Conservation (phyloP, 306 rosid genomes). For the Medicago lupulina region DNA sequence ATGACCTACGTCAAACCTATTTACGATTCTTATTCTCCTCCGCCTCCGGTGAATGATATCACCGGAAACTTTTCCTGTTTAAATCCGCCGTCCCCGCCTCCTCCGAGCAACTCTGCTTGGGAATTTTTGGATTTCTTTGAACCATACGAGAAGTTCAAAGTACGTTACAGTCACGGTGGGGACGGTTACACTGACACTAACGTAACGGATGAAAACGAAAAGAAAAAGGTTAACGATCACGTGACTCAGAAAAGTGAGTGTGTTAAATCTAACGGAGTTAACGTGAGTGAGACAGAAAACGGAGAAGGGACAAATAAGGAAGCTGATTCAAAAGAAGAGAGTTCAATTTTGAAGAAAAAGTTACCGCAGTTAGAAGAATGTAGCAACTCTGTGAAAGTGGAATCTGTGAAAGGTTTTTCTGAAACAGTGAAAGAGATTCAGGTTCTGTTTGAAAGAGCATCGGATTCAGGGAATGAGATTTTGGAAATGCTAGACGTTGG, state of each 20-base stretch:
- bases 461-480: conserved; percentile 66
- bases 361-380: conserved; percentile 35
- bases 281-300: conserved; percentile 26
- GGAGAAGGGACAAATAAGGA: conserved; percentile 26
- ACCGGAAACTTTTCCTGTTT: conserved; percentile 16
- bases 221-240: conserved; percentile 7
- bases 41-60: conserved; percentile 36
- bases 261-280: conserved; percentile 6
- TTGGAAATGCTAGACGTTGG: conserved; percentile 61
- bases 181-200: conserved; percentile 5
- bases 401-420: conserved; percentile 41
- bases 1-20: conserved; percentile 36
- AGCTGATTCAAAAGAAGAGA: conserved; percentile 28
- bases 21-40: conserved; percentile 50
- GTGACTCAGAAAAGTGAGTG: conserved; percentile 19
- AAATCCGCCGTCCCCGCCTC: conserved; percentile 57
- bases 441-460: conserved; percentile 62
- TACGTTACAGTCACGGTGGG: conserved; percentile 34
- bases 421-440: conserved; percentile 70
- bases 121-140: conserved; percentile 86
- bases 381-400: conserved; percentile 9
- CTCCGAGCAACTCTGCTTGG: conserved; percentile 71
- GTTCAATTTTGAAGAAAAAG: conserved; percentile 32
- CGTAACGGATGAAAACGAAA: conserved; percentile 20
- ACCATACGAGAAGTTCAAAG: conserved; percentile 70